These are phyloP conservation scores for Thecaphora frezii DNA, from an alignment of 1,284 basidiomycete species.

Conservation along the genomic window DNA sequence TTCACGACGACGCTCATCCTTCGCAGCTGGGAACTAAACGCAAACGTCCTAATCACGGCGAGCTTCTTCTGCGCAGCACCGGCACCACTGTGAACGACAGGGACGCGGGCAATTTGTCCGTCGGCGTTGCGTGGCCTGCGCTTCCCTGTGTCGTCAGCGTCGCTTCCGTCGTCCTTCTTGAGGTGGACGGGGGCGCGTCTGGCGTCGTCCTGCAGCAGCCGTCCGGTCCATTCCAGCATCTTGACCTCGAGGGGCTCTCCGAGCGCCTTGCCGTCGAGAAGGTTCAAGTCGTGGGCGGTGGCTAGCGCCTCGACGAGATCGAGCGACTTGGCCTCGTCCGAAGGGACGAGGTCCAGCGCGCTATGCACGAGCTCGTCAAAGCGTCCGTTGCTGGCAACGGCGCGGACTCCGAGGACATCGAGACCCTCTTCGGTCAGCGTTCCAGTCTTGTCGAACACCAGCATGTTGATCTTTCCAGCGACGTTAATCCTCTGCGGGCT, in stretches of 20 bases:
- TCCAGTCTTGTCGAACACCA: slow-evolving; percentile 39
- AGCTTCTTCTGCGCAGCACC: background rate
- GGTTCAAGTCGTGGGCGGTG: slow-evolving; percentile 26
- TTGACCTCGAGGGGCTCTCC: slow-evolving; percentile 38
- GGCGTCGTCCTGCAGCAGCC: slow-evolving; percentile 20
- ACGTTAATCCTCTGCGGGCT: slow-evolving; percentile 39
- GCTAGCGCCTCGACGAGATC: slow-evolving; percentile 19
- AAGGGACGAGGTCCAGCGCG: background rate
- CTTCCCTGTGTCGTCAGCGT: background rate
- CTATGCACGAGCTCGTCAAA: slow-evolving; percentile 10
- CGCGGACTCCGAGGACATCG: slow-evolving; percentile 23
- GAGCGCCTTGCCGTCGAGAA: slow-evolving; percentile 23
- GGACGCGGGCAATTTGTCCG: slow-evolving; percentile 15
- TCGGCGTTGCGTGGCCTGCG: slow-evolving; percentile 14
- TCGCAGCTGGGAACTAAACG: slow-evolving; percentile 23
- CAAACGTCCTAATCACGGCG: slow-evolving; percentile 23
- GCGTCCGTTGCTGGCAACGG: slow-evolving; percentile 3
- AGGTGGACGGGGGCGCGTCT: slow-evolving; percentile 13
- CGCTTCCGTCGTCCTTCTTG: background rate
- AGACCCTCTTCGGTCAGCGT: slow-evolving; percentile 32
- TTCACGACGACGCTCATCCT: slow-evolving; percentile 39
- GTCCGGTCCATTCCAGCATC: slow-evolving; percentile 29
- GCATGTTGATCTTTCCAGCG: slow-evolving; percentile 24
- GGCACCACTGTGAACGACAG: slow-evolving; percentile 11
- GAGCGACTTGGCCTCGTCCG: background rate